Conservation (phyloP, 306 rosid species). For the Hippophae rhamnoides region DNA sequence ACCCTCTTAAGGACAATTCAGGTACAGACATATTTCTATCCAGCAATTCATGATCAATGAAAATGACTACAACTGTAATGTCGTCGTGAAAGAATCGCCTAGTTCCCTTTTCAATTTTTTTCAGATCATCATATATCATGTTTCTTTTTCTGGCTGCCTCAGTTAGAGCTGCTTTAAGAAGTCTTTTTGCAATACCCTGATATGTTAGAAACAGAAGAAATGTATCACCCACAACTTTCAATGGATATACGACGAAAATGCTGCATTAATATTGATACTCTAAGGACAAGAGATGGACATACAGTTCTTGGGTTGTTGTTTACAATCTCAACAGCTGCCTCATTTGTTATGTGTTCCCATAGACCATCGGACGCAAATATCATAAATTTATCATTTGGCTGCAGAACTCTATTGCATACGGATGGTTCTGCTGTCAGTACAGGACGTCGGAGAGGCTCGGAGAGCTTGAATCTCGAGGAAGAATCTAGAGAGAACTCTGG, state of each 20-base stretch:
- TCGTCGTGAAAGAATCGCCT: constrained; percentile 76
- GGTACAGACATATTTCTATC: constrained; percentile 37
- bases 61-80: constrained; percentile 66
- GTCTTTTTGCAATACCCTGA: constrained; percentile 73
- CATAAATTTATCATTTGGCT: constrained; percentile 55
- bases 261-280: not conserved
- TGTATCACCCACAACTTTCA: not conserved
- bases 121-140: constrained; percentile 62
- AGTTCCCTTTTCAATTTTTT: constrained; percentile 51
- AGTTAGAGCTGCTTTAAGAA: constrained; percentile 46
- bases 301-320: constrained; percentile 53
- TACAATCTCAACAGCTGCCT: constrained; percentile 73
- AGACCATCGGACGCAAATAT: constrained; percentile 93
- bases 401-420: constrained; percentile 47
- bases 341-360: constrained; percentile 76
- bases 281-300: constrained; percentile 12
- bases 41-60: constrained; percentile 55
- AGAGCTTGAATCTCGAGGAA: constrained; percentile 57
- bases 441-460: constrained; percentile 61
- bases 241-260: not conserved
- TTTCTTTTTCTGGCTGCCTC: constrained; percentile 67
- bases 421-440: constrained; percentile 84
- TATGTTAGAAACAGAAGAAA: constrained; percentile 12
- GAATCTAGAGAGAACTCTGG: constrained; percentile 80
- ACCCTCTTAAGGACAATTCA: constrained; percentile 64